Conservation (phyloP, 371 early-diverging fungal species). For the Saksenaea vasiformis region DNA sequence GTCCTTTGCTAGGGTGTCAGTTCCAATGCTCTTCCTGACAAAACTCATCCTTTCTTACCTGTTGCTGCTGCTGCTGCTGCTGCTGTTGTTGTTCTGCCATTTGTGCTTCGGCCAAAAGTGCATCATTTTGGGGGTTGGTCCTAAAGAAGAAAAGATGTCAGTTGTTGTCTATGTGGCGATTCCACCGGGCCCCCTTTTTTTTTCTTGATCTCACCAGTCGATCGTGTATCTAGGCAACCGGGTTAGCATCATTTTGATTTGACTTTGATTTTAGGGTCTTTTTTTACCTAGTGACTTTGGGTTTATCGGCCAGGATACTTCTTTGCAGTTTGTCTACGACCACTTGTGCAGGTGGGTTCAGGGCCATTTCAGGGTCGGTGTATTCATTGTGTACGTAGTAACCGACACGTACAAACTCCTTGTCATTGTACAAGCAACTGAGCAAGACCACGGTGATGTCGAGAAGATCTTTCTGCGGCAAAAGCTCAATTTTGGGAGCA, state of each 20-base stretch:
- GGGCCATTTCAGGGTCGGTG: constrained; percentile 54
- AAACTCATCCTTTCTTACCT: background rate
- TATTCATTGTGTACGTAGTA: constrained; percentile 97
- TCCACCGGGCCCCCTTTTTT: no score
- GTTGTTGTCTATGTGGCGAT: no score
- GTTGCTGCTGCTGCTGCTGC: background rate
- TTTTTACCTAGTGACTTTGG: constrained; percentile 85
- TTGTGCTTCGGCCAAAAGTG: constrained; percentile 11
- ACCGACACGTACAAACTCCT: constrained; percentile 95
- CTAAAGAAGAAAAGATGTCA: background rate
- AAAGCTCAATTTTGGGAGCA: constrained; percentile 68
- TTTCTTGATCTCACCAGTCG: constrained; percentile 29
- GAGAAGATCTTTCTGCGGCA: constrained; percentile 80
- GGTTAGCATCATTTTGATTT: no score
- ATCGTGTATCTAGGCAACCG: constrained; percentile 38
- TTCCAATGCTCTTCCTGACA: background rate
- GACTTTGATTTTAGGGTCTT: background rate
- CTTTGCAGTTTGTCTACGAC: constrained; percentile 75
- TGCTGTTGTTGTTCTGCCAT: constrained; percentile 3
- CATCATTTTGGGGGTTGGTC: constrained; percentile 30
- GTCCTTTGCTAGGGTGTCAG: background rate
- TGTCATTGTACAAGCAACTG: constrained; percentile 83
- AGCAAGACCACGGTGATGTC: constrained; percentile 91
- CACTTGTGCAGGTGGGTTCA: constrained; percentile 50
- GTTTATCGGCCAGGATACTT: constrained; percentile 91